These are phyloP conservation scores for Crucihimalaya himalaica DNA, from an alignment of 345 rosid genomes.

Conservation along the genomic window DNA sequence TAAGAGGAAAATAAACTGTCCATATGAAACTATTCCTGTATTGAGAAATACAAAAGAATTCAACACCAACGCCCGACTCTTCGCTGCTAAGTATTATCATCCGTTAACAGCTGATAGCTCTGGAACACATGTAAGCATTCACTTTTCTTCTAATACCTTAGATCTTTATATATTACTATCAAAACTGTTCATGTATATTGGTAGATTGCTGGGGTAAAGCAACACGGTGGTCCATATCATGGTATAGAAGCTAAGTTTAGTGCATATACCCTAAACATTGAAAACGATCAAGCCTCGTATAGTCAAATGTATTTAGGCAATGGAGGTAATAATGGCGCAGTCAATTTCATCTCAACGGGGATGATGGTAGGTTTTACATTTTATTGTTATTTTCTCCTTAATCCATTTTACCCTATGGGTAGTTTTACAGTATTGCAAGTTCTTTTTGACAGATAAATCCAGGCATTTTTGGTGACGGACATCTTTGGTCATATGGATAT, in stretches of 20 bases:
- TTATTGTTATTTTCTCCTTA: background rate
- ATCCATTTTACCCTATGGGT: background rate
- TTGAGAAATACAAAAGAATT: background rate
- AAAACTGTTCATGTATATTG: background rate
- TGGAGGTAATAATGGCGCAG: background rate
- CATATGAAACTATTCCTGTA: background rate
- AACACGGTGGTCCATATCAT: background rate
- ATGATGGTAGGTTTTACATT: slow-evolving; percentile 10
- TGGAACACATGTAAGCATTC: slow-evolving; percentile 13
- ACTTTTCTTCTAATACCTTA: background rate
- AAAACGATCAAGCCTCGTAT: slow-evolving; percentile 10
- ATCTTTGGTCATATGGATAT: slow-evolving; percentile 7
- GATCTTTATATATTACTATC: background rate
- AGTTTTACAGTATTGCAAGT: background rate
- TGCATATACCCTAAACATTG: background rate
- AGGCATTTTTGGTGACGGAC: background rate
- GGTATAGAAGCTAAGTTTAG: background rate
- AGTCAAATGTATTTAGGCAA: slow-evolving; percentile 15
- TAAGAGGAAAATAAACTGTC: background rate
- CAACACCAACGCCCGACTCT: background rate
- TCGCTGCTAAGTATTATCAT: background rate
- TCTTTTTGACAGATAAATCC: slow-evolving; percentile 1
- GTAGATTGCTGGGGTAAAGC: background rate
- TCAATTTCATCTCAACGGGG: background rate
- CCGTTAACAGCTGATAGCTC: background rate